Evolutionary conservation across 768 basidiomycete species (phyloP).

Genomic region (Mycena kentingensis): DNA sequence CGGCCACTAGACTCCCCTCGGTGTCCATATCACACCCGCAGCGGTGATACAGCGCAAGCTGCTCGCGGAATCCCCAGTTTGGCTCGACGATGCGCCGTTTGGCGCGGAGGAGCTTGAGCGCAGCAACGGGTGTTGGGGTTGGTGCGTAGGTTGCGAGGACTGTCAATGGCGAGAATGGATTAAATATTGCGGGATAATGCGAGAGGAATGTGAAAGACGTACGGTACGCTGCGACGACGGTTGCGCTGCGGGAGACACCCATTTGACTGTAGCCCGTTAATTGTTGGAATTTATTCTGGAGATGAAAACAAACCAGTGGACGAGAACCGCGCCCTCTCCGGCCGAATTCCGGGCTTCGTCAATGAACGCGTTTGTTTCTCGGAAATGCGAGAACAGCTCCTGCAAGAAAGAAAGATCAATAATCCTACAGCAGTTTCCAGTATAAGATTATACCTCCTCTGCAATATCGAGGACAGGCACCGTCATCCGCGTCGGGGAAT

Average conservation of each 20-base stretch:
- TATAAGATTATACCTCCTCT: not conserved
- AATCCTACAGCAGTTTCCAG: too few species aligned
- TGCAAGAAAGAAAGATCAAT: not conserved
- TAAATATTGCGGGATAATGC: not conserved
- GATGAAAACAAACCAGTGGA: conserved; percentile 3
- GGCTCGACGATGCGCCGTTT: conserved; percentile 3
- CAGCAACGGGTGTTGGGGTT: not conserved
- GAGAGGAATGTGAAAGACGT: not conserved
- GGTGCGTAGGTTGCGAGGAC: conserved; percentile 3
- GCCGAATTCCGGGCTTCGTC: not conserved
- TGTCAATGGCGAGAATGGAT: not conserved
- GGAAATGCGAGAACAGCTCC: conserved; percentile 5
- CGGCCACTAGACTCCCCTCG: not conserved
- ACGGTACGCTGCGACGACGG: conserved; percentile 14
- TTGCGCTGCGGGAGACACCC: conserved; percentile 8
- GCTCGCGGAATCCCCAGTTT: conserved; percentile 7
- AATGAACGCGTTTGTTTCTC: conserved; percentile 6
- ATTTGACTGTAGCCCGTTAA: not conserved
- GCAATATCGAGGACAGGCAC: conserved; percentile 7
- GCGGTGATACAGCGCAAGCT: conserved; percentile 6
- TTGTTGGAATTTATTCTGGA: too few species aligned
- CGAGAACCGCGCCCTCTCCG: conserved; percentile 1
- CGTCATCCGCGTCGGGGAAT: not conserved
- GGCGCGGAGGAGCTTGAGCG: conserved; percentile 2
- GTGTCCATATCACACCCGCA: conserved; percentile 4